A percentile compares a stretch with the other conserved stretches of the same genome.
Evolutionary conservation across 257 asterid species (phyloP).

Genomic region (Gentiana straminea): DNA sequence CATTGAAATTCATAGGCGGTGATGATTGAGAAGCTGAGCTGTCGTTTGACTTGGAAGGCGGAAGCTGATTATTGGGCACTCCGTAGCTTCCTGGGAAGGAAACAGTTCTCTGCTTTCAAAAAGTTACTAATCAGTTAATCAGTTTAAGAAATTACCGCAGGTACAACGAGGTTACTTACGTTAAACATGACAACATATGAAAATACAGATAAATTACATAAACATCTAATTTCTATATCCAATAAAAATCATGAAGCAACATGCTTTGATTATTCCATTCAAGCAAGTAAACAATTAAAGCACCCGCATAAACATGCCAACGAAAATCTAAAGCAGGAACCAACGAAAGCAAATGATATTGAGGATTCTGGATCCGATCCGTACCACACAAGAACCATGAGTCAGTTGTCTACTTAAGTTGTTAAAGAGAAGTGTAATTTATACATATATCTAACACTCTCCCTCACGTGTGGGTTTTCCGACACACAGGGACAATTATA

Average conservation of each 20-base stretch:
- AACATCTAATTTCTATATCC: no score
- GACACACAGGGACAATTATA: no score
- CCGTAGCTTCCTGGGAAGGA: constrained; percentile 53
- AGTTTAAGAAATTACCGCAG: neutral
- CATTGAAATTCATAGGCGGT: constrained; percentile 17
- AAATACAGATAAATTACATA: no score
- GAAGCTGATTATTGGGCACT: constrained; percentile 45
- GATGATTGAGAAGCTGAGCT: constrained; percentile 23
- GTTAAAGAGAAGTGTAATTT: no score
- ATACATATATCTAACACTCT: no score
- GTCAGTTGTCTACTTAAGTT: no score
- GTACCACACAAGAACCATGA: no score
- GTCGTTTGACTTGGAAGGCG: constrained; percentile 22
- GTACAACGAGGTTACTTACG: neutral
- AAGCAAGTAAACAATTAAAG: no score
- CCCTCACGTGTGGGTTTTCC: no score
- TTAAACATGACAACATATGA: neutral
- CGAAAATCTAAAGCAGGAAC: no score
- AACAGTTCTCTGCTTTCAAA: constrained; percentile 45
- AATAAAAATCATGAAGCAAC: neutral
- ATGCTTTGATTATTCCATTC: neutral
- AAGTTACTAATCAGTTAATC: constrained; percentile 15
- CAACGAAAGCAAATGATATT: neutral
- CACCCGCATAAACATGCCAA: no score
- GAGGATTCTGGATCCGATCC: no score